Evolutionary conservation across 1,284 basidiomycete genomes (phyloP), one percentile per base, ranked within the genome.

Genomic region (Megacollybia platyphylla): DNA sequence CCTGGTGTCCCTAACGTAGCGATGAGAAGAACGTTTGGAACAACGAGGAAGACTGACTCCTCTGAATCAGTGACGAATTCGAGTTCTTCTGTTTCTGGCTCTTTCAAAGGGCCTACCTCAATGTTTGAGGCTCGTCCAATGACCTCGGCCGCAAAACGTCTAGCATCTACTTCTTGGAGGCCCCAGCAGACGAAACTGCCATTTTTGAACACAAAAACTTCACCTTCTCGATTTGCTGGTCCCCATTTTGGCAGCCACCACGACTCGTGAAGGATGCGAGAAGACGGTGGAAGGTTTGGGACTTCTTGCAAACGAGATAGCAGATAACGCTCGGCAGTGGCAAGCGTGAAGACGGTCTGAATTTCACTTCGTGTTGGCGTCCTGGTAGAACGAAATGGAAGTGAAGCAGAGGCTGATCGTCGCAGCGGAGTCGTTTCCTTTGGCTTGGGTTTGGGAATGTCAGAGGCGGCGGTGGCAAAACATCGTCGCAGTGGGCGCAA

Each of bases 111-210:
- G 1, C 68, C 73, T 2, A 87, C 60, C 58, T 88, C 78, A 11
- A 77, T 68, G 1, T 69, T 66, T 0, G 68, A 60, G 4, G 70
- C 64, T 28, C 61, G 65, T 34, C 67, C 58, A 38, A 91, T 68
- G 7, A 89, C 69, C 37, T 86, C 68, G 15, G 61, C 59, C 27
- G 78, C 71, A 55, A 92, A 92, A 42, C 62, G 65, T 43, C 63
- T 64, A 0, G 84, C 87, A 39, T 86, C 85, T n/a, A 70, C 70
- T 58, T 91, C 86, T n/a, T 70, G 73, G 46, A 91, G 58, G 5
- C 88, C 88, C 89, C 89, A 93, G 48, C 80, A 87, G 3, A 93
- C 89, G 47, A 89, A 81, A 50, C 76, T 86, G 1, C 89, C 89
- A 50, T 86, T 87, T 27, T 72, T 71, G 57, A 93, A 93, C 8